A percentile compares a stretch with the other conserved stretches of the same genome.
Evolutionary conservation across 108 stramenopile genomes (phyloP).

Genomic region (Bacterosira constricta): DNA sequence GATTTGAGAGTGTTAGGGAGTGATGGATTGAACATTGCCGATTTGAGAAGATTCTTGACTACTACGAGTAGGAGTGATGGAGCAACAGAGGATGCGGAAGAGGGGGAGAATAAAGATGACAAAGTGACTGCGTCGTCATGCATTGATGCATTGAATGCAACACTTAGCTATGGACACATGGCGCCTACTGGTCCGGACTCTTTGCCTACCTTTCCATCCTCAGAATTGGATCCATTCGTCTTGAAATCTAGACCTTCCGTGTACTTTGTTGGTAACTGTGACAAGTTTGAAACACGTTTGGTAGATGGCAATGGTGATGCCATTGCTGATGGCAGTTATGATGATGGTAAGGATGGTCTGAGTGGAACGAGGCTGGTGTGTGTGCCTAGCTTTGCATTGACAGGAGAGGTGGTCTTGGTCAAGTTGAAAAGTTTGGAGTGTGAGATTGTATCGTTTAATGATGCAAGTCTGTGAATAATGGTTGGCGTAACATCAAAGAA

Average conservation of each 20-base stretch:
- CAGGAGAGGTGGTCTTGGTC: conserved; percentile 79
- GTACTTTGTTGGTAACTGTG: conserved; percentile 71
- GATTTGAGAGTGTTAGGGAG: conserved; percentile 68
- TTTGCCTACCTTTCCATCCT: conserved; percentile 78
- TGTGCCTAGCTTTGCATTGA: conserved; percentile 71
- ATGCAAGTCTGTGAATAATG: conserved; percentile 35
- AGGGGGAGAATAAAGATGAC: conserved; percentile 11
- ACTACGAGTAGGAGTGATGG: background rate
- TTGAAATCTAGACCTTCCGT: conserved; percentile 55
- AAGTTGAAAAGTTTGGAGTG: conserved; percentile 72
- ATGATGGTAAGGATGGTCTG: conserved; percentile 1
- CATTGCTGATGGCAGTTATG: conserved; percentile 15
- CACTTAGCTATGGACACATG: conserved; percentile 70
- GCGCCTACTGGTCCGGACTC: conserved; percentile 90
- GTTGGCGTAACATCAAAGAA: too few species aligned
- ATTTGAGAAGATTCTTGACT: conserved; percentile 66
- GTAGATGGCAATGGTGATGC: conserved; percentile 29
- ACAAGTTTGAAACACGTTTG: conserved; percentile 59
- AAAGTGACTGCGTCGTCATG: background rate
- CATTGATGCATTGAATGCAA: conserved; percentile 63
- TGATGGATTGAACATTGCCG: conserved; percentile 75
- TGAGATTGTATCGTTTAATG: conserved; percentile 70
- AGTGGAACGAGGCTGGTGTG: conserved; percentile 62
- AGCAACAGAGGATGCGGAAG: conserved; percentile 10
- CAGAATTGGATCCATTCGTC: conserved; percentile 80